Percentiles rank a stretch among this genome's conserved stretches.
Conservation (phyloP, 2,329 filamentous ascomycete genomes). For the Aspergillus hiratsukae region DNA sequence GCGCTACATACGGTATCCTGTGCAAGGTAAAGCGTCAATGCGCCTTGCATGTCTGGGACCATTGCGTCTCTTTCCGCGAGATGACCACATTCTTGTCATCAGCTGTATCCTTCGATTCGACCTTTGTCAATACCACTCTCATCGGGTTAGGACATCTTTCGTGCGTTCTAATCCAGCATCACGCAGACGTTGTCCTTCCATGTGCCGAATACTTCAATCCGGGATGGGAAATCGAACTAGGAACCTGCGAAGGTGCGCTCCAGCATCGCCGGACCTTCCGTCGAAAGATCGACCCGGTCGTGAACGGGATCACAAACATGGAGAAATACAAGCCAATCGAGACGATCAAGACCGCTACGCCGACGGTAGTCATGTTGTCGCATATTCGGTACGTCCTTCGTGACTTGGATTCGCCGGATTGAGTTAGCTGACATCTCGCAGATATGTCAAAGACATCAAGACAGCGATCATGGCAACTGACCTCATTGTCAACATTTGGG, state of each 20-base stretch:
- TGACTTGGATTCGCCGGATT: not conserved
- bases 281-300: constrained; percentile 60
- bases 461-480: constrained; percentile 60
- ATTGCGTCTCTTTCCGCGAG: constrained; percentile 59
- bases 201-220: constrained; percentile 61
- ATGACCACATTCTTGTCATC: constrained; percentile 49
- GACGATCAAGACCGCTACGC: constrained; percentile 54
- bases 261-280: constrained; percentile 55
- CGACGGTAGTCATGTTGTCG: constrained; percentile 63
- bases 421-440: not conserved
- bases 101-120: constrained; percentile 46
- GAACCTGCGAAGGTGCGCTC: constrained; percentile 53
- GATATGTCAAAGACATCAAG: constrained; percentile 56
- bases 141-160: constrained; percentile 47
- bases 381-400: constrained; percentile 41
- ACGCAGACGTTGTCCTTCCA: constrained; percentile 57
- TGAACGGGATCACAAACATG: constrained; percentile 63
- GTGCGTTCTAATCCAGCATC: constrained; percentile 45
- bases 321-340: constrained; percentile 58
- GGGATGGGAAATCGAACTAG: constrained; percentile 60
- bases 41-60: constrained; percentile 61
- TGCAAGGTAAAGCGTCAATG: constrained; percentile 58
- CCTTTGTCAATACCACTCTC: constrained; percentile 47
- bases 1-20: constrained; percentile 57
- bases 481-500: constrained; percentile 62